A percentile compares a stretch with the other conserved stretches of the same genome.
These are phyloP conservation scores for Pseudogymnoascus sp. DNA, from an alignment of 2,329 filamentous ascomycete species.

Conservation along the genomic window DNA sequence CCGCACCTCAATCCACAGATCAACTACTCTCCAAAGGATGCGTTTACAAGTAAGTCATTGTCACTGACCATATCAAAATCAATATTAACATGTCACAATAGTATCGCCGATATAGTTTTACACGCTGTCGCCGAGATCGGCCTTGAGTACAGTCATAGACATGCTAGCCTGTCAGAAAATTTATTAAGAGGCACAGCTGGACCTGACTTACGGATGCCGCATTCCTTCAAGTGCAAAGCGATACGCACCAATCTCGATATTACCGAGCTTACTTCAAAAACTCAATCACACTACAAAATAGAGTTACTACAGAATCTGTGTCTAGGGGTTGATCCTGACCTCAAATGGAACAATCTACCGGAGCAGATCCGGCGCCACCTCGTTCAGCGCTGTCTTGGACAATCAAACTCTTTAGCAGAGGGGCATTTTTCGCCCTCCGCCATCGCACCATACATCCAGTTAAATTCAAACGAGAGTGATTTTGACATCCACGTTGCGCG, in stretches of 20 bases:
- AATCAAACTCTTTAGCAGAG: neutral
- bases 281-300: constrained; percentile 13
- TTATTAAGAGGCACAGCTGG: constrained; percentile 19
- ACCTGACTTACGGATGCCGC: constrained; percentile 14
- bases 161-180: constrained; percentile 19
- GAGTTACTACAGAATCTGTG: constrained; percentile 17
- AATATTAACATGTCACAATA: no score
- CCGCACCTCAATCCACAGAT: no score
- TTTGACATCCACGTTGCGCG: constrained; percentile 38
- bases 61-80: no score
- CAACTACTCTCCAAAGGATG: no score
- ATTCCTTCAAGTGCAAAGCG: no score
- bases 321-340: constrained; percentile 20
- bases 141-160: constrained; percentile 19
- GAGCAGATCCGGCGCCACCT: constrained; percentile 12
- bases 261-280: no score
- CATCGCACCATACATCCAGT: no score
- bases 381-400: constrained; percentile 12
- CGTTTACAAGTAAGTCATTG: no score
- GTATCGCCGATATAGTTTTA: constrained; percentile 12
- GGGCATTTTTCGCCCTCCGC: no score
- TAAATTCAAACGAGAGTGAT: constrained; percentile 13
- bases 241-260: no score
- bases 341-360: constrained; percentile 20
- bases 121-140: constrained; percentile 19